These are phyloP conservation scores for Candida labiduridarum DNA, from an alignment of 1,139 yeast genomes.

Conservation along the genomic window DNA sequence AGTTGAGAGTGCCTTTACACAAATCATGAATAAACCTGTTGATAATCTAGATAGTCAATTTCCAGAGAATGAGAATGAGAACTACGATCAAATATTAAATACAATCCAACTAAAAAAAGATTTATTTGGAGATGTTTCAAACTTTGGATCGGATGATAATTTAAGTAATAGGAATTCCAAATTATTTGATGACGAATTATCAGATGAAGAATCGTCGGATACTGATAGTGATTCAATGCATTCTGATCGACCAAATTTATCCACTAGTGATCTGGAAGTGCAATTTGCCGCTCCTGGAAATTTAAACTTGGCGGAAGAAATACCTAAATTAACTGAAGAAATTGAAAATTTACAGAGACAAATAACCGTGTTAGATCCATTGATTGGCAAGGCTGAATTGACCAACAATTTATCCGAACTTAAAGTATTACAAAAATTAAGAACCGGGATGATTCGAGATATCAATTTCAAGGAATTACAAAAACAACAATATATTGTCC, in stretches of 20 bases:
- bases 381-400: slow-evolving; percentile 77
- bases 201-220: slow-evolving; percentile 21
- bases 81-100: slow-evolving; percentile 3
- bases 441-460: slow-evolving; percentile 66
- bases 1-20: slow-evolving; percentile 70
- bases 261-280: slow-evolving; percentile 10
- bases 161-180: slow-evolving; percentile 24
- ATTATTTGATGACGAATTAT: slow-evolving; percentile 36
- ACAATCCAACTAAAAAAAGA: slow-evolving; percentile 26
- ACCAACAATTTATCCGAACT: slow-evolving; percentile 75
- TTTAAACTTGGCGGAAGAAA: slow-evolving; percentile 67
- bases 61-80: slow-evolving; percentile 1
- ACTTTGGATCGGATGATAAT: slow-evolving; percentile 24
- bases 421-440: slow-evolving; percentile 67
- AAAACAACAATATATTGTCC: slow-evolving; percentile 79
- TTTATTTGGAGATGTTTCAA: slow-evolving; percentile 40
- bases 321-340: slow-evolving; percentile 54
- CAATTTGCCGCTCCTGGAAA: slow-evolving; percentile 69
- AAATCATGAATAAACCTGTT: slow-evolving; percentile 47
- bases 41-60: slow-evolving; percentile 11
- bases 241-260: slow-evolving; percentile 22
- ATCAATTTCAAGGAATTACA: slow-evolving; percentile 71
- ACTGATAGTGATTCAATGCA: slow-evolving; percentile 35
- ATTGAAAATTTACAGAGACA: slow-evolving; percentile 68
- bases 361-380: slow-evolving; percentile 61